Conservation (phyloP, 345 rosid species). For the Pistacia atlantica region DNA sequence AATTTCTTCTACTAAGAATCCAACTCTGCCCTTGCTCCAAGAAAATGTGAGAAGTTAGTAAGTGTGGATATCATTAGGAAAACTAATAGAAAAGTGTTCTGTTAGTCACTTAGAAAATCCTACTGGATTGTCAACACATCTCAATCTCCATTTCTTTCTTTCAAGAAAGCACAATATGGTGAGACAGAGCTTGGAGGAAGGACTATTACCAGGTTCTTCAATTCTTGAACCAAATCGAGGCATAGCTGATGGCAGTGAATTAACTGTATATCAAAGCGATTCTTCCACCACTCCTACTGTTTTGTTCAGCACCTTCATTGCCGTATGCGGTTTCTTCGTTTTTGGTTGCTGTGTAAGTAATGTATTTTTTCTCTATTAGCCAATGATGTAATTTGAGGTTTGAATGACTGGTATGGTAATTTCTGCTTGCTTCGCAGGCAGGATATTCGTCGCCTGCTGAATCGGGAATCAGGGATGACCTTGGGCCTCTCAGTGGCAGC, state of each 20-base stretch:
- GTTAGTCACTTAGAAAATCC: too few relatives aligned
- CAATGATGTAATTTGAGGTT: neutral
- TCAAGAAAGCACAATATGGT: neutral
- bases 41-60: too few relatives aligned
- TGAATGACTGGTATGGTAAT: neutral
- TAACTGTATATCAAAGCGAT: neutral
- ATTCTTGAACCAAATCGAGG: neutral
- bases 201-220: slow-evolving; percentile 14
- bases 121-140: neutral
- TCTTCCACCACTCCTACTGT: too few relatives aligned
- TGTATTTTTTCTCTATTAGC: too few relatives aligned
- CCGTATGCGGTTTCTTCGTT: too few relatives aligned
- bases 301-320: too few relatives aligned
- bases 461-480: slow-evolving; percentile 61
- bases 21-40: too few relatives aligned
- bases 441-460: slow-evolving; percentile 90
- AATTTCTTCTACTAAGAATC: neutral
- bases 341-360: neutral
- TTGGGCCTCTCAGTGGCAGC: slow-evolving; percentile 34
- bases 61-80: too few relatives aligned
- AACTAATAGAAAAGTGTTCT: too few relatives aligned
- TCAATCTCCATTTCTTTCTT: neutral
- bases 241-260: neutral
- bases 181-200: slow-evolving; percentile 11
- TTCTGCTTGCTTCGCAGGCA: slow-evolving; percentile 36